Evolutionary conservation across 1,284 basidiomycete species (phyloP), one percentile per base, ranked within the genome.

Genomic region (Inonotus hispidus): DNA sequence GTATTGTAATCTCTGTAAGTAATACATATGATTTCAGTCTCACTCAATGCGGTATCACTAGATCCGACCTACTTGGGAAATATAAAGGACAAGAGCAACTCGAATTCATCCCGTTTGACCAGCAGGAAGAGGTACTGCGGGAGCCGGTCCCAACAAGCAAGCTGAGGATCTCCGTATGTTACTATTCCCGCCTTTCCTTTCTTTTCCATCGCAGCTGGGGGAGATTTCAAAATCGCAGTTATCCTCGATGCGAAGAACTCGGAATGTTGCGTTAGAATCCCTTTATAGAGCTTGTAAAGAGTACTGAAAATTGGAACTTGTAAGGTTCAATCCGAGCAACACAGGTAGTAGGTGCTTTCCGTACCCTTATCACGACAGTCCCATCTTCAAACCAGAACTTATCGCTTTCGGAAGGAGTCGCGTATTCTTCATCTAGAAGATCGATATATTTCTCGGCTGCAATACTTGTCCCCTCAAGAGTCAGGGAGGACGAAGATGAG

Each of bases 331-430:
- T 19, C 41, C 41, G 32, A 3, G 32, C 32, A 32, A 32, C 32
- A 4, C 7, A n/a, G 41, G 16, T n/a, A n/a, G 16, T 16, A 3
- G 1, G 1, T 2, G 32, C 23, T 47, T 13, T 3, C 43, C 55
- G 4, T 6, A 56, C 55, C 13, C 16, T 2, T 10, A 58, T 38
- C n/a, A 58, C 32, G 19, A 52, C 46, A 23, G 6, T 58, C 2
- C 56, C 56, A 39, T 58, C 56, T 35, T 38, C 47, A 23, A 58
- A 50, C 56, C 56, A 58, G 45, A 58, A 58, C 1, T 21, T 2
- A 4, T 2, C 2, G 27, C 52, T 53, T 19, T 4, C 3, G 10
- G 6, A 1, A 6, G 41, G 41, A 3, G 4, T n/a, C n/a, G n/a
- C n/a, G n/a, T n/a, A n/a, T n/a, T n/a, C n/a, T n/a, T n/a, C n/a